Base-by-base conservation (phyloP, 2,329 filamentous ascomycete genomes). In the Venturiaceae sp. region DNA sequence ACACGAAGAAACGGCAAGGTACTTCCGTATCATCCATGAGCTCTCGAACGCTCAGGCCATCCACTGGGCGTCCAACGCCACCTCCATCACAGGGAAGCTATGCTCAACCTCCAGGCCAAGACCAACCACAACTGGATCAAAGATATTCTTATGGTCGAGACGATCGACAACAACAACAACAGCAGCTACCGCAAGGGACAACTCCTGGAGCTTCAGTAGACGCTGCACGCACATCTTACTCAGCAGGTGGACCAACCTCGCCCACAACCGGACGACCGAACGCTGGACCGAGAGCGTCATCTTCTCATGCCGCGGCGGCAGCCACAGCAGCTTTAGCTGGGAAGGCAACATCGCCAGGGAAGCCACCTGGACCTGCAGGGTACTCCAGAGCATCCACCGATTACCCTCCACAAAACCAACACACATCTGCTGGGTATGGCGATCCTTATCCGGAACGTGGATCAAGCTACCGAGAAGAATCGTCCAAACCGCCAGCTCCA, bases 1-100 rank as follows among this genome's bases (percentile, higher is more conserved):
- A 84, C 54, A 86, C 88, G 60, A 95, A 92, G 74, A 83, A 85
- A 68, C 82, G 84, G 74, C 81, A 82, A 68, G 32, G 77, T 3
- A 76, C 76, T 60, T 72, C 77, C 58, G 75, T 76, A 62, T 76
- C 77, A 55, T 75, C 71, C 47, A 77, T 92, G 72, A 82, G 80
- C 61, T 83, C 84, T 54, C 81, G 82, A 66, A 90, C 86, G 2
- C 74, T 92, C 61, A 81, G 90, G 57, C 76, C 80, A 30, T 68
- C 71, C 26, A 72, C 73, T 58, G 46, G 33, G 6, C 68, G 75
- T 60, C 79, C 79, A 55, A 74, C 75, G 28, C 76, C 69, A 63
- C 71, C 68, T 55, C 69, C 70, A 52, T 65, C 11, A 70, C 71
- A 58, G 63, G 64, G 37, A 66, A 53, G 23, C 50, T 77, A 70